Evolutionary conservation across 306 rosid genomes (phyloP), one percentile per base, ranked within the genome.

Genomic region (Pterocarpus santalinus): DNA sequence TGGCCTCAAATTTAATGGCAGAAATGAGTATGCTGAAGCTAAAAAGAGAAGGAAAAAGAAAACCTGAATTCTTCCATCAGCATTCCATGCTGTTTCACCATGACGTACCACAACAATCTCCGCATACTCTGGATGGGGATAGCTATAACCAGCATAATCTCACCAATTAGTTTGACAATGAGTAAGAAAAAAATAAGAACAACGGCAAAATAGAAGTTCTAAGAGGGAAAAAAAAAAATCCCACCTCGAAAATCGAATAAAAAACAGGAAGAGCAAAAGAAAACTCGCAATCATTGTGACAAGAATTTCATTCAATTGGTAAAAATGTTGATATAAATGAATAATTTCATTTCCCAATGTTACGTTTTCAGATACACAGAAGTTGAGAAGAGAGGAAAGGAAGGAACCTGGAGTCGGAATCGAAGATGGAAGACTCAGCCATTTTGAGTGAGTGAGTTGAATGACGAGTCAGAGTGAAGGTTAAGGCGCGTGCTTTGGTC

Each of bases 71-170:
- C 90, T 90, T 56, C 91, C 84, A 58, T 89, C 89, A 61, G 84
- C 87, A 81, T 95, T 95, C 99, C 99, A 95, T 34, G 84, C 88
- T 28, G 99, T 95, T 87, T 95, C 93, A 47, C 99, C 99, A 43
- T 95, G 99, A 69, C 98, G 97, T 7, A 95, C 86, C 5, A 91
- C 95, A 47, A 91, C 56, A 70, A 95, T 91, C 85, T 95, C 99
- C 8, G 95, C 90, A 80, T 80, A 88, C 35, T 86, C 83, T 12
- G 83, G 81, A 84, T 64, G 80, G 30, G 81, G 44, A 66, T 68
- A 49, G 84, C 97, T 92, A 76, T 52, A 79, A 56, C 70, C 36
- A 75, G 28, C 58, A 79, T 44, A 67, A 44, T 12, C 69, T 77
- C 49, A 38, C 43, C 70, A 68, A 64, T 83, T 76, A 83, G 77